phyloP scores from a whole-genome alignment of 163 green algal species.

The Scenedesmus sp. region DNA sequence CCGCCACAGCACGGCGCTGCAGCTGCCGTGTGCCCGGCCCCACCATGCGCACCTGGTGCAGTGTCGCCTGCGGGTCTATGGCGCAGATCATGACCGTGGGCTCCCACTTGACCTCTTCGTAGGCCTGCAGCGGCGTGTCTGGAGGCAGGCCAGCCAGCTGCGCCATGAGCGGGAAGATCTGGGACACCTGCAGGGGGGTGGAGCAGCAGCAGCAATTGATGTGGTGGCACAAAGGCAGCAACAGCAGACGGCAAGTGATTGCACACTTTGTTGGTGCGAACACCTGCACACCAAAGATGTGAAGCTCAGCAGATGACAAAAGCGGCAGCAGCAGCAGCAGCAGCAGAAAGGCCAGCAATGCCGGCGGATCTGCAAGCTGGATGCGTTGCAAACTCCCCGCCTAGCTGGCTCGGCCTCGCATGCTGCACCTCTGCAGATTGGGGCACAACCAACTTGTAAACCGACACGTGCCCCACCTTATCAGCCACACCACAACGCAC shows the following conservation, averaged over 20 bases:
- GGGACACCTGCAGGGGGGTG: not conserved
- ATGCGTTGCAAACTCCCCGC: not conserved
- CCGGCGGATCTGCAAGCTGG: not conserved
- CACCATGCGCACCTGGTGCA: not conserved
- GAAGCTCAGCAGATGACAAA: not conserved
- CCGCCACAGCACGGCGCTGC: too few species aligned
- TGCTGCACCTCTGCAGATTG: too few species aligned
- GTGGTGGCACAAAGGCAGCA: too few species aligned
- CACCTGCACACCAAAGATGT: not conserved
- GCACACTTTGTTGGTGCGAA: not conserved
- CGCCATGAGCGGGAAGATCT: slow-evolving; percentile 35
- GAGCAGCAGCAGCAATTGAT: not conserved
- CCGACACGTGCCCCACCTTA: too few species aligned
- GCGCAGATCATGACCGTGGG: slow-evolving; percentile 86
- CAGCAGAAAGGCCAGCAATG: not conserved
- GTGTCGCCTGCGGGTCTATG: slow-evolving; percentile 44
- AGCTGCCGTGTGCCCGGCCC: too few species aligned
- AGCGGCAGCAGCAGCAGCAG: not conserved
- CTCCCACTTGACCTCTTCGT: slow-evolving; percentile 96
- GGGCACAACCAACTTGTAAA: too few species aligned
- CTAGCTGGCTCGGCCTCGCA: too few species aligned
- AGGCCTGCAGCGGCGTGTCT: slow-evolving; percentile 70
- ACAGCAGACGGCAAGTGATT: not conserved
- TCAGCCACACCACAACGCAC: too few species aligned
- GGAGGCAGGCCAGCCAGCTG: slow-evolving; percentile 28